These are phyloP conservation scores for Sporothrix humicola DNA, from an alignment of 2,329 filamentous ascomycete species.

Conservation along the genomic window DNA sequence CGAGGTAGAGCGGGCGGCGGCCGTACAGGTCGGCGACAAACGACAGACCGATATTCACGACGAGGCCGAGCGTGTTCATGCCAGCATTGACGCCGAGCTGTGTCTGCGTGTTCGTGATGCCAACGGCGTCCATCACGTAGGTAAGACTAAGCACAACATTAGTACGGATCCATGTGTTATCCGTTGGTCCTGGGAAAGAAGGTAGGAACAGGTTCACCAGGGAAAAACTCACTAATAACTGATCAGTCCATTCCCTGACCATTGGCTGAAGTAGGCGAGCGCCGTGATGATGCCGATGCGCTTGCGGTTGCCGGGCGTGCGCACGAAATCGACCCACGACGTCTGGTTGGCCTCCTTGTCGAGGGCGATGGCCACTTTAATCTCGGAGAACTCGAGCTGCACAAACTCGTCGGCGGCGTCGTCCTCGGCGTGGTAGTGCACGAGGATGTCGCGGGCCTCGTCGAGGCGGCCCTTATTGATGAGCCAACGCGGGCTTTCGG, in stretches of 20 bases:
- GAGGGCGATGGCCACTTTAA: slow-evolving; percentile 3
- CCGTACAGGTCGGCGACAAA: slow-evolving; percentile 12
- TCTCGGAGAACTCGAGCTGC: background rate
- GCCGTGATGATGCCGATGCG: slow-evolving; percentile 14
- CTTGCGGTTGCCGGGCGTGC: slow-evolving; percentile 18
- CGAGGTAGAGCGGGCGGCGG: slow-evolving; percentile 12
- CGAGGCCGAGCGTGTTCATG: background rate
- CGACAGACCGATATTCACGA: background rate
- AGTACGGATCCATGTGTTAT: no score
- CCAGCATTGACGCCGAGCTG: slow-evolving; percentile 22
- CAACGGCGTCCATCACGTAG: slow-evolving; percentile 6
- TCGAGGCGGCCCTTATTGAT: background rate
- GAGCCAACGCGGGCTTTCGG: slow-evolving; percentile 20
- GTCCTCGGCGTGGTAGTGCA: slow-evolving; percentile 14
- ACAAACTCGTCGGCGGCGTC: slow-evolving; percentile 1
- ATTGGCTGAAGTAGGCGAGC: slow-evolving; percentile 14
- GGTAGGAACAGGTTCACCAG: background rate
- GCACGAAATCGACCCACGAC: slow-evolving; percentile 11
- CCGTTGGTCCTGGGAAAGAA: background rate
- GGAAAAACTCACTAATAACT: background rate
- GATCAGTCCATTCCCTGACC: background rate
- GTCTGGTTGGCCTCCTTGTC: slow-evolving; percentile 21
- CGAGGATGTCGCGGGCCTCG: slow-evolving; percentile 12
- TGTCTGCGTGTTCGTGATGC: slow-evolving; percentile 10
- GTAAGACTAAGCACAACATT: background rate